Base-by-base conservation (phyloP, 345 rosid genomes). In the Eucalyptus erythrocorys region DNA sequence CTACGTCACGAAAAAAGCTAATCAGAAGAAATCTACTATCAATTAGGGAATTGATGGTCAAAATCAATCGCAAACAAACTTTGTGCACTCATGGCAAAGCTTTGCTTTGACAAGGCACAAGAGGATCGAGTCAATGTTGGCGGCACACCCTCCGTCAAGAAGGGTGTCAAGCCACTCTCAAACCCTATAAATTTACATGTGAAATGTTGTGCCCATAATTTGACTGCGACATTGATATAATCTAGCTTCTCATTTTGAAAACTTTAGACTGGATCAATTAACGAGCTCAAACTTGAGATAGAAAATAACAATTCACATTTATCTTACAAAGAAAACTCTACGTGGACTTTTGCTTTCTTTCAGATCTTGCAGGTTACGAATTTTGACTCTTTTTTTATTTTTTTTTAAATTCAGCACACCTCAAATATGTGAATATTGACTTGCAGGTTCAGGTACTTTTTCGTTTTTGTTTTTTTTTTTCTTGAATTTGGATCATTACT, bases 91-190 rank as follows among this genome's bases (percentile, higher is more conserved):
- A n/a, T n/a, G n/a, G n/a, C n/a, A n/a, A n/a, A n/a, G n/a, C n/a
- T n/a, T 30, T 15, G 34, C 68, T 61, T 27, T 30, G 0, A 61
- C 68, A 6, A 27, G 68, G 0, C 32, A 13, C 8, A 0, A 0
- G 26, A 68, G 45, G 26, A 71, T 1, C 7, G 3, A 10, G 82
- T 71, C 82, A 71, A 71, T 19, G 82, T 42, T 34, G 81, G 81
- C 4, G 45, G 45, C 57, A 8, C 82, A 37, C 27, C 4, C 27
- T 37, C 5, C 8, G 42, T 6, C 26, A 10, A 5, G 82, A 21
- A 71, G 27, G 45, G 26, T 17, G 82, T 71, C 45, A 19, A 71
- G 82, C 45, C 7, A 12, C 45, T 3, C 26, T 71, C 82, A 37
- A 71, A 71, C 27, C 37, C 80, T 37, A 71, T 19, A 37, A 37